These are phyloP conservation scores for Cercospora sp. DNA, from an alignment of 2,329 filamentous ascomycete species.

Conservation along the genomic window DNA sequence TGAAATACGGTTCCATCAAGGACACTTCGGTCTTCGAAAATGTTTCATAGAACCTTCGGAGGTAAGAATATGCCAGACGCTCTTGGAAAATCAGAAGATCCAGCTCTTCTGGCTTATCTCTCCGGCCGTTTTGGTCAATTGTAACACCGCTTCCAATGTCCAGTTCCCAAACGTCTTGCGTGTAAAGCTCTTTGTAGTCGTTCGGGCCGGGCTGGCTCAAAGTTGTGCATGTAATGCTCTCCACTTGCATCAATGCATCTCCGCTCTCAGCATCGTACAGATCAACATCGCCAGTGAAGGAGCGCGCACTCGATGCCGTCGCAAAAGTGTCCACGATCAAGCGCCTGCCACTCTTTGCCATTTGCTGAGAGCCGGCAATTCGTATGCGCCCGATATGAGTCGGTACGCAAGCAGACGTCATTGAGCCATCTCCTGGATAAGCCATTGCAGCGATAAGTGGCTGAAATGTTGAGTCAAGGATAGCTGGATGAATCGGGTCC, in stretches of 20 bases:
- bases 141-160: conserved; percentile 13
- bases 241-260: conserved; percentile 16
- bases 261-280: conserved; percentile 12
- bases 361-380: conserved; percentile 11
- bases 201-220: conserved; percentile 9
- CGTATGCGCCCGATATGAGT: conserved; percentile 7
- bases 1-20: conserved; percentile 7
- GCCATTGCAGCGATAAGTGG: neutral
- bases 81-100: conserved; percentile 9
- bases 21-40: conserved; percentile 7
- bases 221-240: conserved; percentile 10
- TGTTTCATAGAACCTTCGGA: conserved; percentile 13
- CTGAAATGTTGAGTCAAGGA: conserved; percentile 12
- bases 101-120: conserved; percentile 7
- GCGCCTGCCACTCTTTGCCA: conserved; percentile 10
- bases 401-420: conserved; percentile 11
- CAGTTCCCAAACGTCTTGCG: conserved; percentile 7
- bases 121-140: conserved; percentile 5
- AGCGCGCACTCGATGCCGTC: conserved; percentile 5
- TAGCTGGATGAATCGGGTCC: conserved; percentile 4
- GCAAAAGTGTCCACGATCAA: conserved; percentile 13
- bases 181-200: conserved; percentile 12
- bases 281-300: conserved; percentile 10
- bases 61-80: conserved; percentile 14
- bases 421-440: conserved; percentile 6